Base-by-base conservation (phyloP, 2,329 filamentous ascomycete species). In the Sporothrix schenckii region DNA sequence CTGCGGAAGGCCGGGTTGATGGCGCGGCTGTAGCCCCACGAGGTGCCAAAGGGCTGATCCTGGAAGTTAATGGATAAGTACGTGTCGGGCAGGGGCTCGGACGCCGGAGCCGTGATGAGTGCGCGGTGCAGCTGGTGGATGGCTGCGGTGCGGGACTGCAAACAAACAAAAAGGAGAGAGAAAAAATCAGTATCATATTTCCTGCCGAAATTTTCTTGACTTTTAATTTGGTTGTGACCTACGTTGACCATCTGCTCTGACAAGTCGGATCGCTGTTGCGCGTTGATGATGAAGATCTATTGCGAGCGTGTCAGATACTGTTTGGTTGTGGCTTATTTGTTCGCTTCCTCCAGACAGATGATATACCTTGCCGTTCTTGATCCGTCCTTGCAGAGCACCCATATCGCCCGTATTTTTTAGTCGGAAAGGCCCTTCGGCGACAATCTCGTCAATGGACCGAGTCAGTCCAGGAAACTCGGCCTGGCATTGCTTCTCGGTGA, bases 41-140 rank as follows among this genome's bases (percentile, higher is more conserved):
- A 77, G 7, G 79, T 78, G n/a, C 80, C 75, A 50, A 78, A 77
- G 41, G 84, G 83, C 58, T 81, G 81, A 76, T 86, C 85, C 66
- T 84, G 80, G 75, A 87, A 81, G 76, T 82, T 82, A 74, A 88
- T 80, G 56, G 83, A 79, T 75, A 88, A 83, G 73, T 84, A 78
- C 34, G 84, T 85, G 75, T 87, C 80, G 4, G 86, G 85, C 2
- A 85, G 73, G 0, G 79, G 79, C 5, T 80, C 76, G 0, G 85
- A 34, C 34, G 6, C 34, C 1, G 34, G 84, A 9, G 83, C 82
- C 13, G 86, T 84, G 41, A 83, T 74, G 14, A 88, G 76, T 5
- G 85, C 85, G 71, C 83, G 82, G 75, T 87, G 78, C 73, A 88
- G 80, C 73, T 86, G 83, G 75, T 86, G 82, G 0, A 88, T 80